Evolutionary conservation across 2,329 filamentous ascomycete species (phyloP), one percentile per base, ranked within the genome.

Genomic region (Didymella lethalis): DNA sequence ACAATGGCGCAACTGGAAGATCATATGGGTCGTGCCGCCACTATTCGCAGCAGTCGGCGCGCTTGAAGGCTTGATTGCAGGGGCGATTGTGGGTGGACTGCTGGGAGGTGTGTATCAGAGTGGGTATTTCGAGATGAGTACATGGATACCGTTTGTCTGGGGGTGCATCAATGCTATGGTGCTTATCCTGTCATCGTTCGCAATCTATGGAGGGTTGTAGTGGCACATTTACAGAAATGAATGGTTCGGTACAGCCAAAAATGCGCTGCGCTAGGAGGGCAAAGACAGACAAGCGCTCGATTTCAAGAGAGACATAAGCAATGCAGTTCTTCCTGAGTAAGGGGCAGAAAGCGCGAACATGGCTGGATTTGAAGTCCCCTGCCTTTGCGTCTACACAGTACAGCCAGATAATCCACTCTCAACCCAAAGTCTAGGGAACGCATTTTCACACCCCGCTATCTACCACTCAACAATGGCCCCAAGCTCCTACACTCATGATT

Each of bases 131-230:
- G 84, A 88, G 69, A 95, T 97, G 92, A 94, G 92, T 45, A 97
- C 93, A 0, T 97, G 93, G 93, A 91, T 96, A 50, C 93, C 93
- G 0, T 90, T 95, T 71, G 85, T 93, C 23, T 97, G 93, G 93
- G 91, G 88, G 0, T 84, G 91, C 72, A 90, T 94, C 75, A 96
- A 92, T 75, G 88, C 94, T 10, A 77, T 97, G 46, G 85, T 96
- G 29, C 81, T 97, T 45, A 87, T 97, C 48, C 82, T 96, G 62
- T 95, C 92, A 5, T 95, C 92, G 4, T 97, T 97, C 75, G 91
- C 92, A n/a, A 93, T 96, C 50, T 92, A 96, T 73, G 92, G 93
- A 48, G 93, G 91, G 38, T 83, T 97, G 61, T 97, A 48, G 31
- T 23, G 23, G 23, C 23, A 23, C 23, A 3, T 23, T 23, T 23